These are phyloP conservation scores for Beauveria caledonica DNA, from an alignment of 2,329 filamentous ascomycete species.

Conservation along the genomic window DNA sequence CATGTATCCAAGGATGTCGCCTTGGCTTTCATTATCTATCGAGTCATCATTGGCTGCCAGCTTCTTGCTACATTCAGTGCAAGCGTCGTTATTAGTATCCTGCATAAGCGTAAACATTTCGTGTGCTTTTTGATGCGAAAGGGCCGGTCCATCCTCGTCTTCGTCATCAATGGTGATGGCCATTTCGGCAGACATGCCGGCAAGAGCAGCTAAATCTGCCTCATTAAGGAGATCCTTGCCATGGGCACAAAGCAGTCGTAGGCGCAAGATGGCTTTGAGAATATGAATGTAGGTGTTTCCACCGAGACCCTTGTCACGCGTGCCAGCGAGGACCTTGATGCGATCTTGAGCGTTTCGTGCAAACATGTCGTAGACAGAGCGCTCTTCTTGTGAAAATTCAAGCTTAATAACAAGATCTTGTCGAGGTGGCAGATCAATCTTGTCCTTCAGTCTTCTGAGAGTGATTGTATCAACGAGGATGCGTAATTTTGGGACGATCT, in stretches of 20 bases:
- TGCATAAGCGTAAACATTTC: conserved; percentile 79
- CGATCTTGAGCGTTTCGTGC: conserved; percentile 71
- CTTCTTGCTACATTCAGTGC: conserved; percentile 59
- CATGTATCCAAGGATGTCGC: conserved; percentile 66
- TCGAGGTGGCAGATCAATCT: conserved; percentile 70
- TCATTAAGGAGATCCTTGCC: conserved; percentile 84
- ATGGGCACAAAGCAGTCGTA: conserved; percentile 86
- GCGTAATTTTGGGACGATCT: conserved; percentile 76
- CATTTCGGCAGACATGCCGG: conserved; percentile 73
- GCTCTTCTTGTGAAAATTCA: conserved; percentile 68
- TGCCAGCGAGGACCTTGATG: conserved; percentile 62
- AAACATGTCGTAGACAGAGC: conserved; percentile 74
- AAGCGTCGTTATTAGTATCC: conserved; percentile 70
- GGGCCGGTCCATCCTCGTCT: conserved; percentile 49
- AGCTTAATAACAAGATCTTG: conserved; percentile 66
- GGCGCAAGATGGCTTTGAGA: conserved; percentile 78
- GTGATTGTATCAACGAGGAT: conserved; percentile 93
- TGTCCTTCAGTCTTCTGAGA: conserved; percentile 82
- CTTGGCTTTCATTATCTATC: conserved; percentile 49
- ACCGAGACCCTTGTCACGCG: conserved; percentile 54
- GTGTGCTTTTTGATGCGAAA: conserved; percentile 68
- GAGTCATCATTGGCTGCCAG: conserved; percentile 47
- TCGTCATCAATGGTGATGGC: conserved; percentile 86
- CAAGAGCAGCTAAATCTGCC: conserved; percentile 70
- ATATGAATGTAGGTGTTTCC: conserved; percentile 93